Percentiles rank a stretch among this genome's conserved stretches.
Conservation (phyloP, 2,329 filamentous ascomycete species). For the Alternaria gaisen region DNA sequence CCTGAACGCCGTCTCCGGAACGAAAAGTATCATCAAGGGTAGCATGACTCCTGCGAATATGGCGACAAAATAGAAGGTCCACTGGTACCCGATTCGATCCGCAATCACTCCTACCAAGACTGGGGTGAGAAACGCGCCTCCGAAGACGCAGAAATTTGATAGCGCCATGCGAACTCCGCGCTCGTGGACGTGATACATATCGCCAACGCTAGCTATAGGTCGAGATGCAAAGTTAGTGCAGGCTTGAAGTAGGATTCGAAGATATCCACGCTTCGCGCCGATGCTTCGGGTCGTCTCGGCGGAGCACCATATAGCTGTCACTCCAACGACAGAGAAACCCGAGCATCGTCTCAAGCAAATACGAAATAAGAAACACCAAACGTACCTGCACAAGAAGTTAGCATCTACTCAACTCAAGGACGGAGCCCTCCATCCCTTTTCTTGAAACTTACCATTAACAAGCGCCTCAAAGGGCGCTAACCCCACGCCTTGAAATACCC, state of each 20-base stretch:
- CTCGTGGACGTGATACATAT: conserved; percentile 89
- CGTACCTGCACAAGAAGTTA: not conserved
- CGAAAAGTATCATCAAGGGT: conserved; percentile 77
- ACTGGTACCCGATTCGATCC: conserved; percentile 77
- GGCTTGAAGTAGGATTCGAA: not conserved
- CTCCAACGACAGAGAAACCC: not conserved
- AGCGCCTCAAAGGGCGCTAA: conserved; percentile 89
- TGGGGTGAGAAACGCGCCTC: conserved; percentile 79
- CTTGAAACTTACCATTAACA: conserved; percentile 78
- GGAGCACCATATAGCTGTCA: not conserved
- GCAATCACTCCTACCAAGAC: conserved; percentile 92
- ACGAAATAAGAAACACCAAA: not conserved
- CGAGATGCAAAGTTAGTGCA: not conserved
- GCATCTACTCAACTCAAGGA: not conserved
- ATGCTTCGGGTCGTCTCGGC: not conserved
- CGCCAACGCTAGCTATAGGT: conserved; percentile 59
- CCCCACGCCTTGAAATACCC: conserved; percentile 86
- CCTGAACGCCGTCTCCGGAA: conserved; percentile 83
- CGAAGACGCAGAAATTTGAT: conserved; percentile 74
- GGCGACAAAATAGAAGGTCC: conserved; percentile 87
- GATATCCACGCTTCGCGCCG: not conserved
- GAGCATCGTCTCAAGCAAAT: not conserved
- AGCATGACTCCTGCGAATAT: conserved; percentile 80
- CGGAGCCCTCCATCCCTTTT: not conserved
- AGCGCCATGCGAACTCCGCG: conserved; percentile 89